Percentiles rank a stretch among this genome's conserved stretches.
Evolutionary conservation across 768 basidiomycete species (phyloP).

Genomic region (Pleurotus sapidus): DNA sequence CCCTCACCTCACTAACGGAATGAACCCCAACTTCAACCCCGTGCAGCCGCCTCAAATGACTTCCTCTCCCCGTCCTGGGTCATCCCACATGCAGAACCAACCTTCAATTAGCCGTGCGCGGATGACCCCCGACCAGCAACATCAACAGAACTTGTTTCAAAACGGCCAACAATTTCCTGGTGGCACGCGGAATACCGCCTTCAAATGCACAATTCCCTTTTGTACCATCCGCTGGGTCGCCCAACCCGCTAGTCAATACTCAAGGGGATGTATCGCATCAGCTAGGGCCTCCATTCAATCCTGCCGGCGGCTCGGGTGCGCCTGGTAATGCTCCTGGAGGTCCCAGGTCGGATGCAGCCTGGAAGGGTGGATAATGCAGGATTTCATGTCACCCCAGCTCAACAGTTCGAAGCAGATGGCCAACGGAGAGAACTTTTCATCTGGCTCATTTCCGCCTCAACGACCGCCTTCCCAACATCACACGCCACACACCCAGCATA

Average conservation of each 20-base stretch:
- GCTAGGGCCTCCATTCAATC: conserved; percentile 17
- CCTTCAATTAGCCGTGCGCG: conserved; percentile 36
- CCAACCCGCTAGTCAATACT: conserved; percentile 32
- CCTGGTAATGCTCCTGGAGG: conserved; percentile 24
- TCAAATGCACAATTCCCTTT: conserved; percentile 39
- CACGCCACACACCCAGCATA: conserved; percentile 41
- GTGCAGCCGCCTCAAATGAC: conserved; percentile 32
- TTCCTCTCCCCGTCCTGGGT: conserved; percentile 39
- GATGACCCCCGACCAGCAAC: conserved; percentile 42
- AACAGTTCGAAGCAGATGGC: conserved; percentile 60
- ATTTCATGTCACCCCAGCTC: conserved; percentile 60
- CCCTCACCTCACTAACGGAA: conserved; percentile 32
- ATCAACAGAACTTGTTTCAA: conserved; percentile 35
- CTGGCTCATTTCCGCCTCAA: conserved; percentile 31
- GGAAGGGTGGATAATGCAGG: conserved; percentile 27
- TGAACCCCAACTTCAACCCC: conserved; percentile 34
- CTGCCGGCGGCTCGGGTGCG: conserved; percentile 27
- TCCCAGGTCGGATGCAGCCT: conserved; percentile 15
- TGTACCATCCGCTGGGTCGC: conserved; percentile 44
- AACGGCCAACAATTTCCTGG: conserved; percentile 28
- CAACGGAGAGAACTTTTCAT: conserved; percentile 25
- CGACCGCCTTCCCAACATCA: conserved; percentile 30
- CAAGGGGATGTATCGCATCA: conserved; percentile 39
- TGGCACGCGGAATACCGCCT: conserved; percentile 32
- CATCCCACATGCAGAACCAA: conserved; percentile 33